Evolutionary conservation across 2,329 filamentous ascomycete species (phyloP), one percentile per base, ranked within the genome.

Genomic region (Calonectria pteridis): DNA sequence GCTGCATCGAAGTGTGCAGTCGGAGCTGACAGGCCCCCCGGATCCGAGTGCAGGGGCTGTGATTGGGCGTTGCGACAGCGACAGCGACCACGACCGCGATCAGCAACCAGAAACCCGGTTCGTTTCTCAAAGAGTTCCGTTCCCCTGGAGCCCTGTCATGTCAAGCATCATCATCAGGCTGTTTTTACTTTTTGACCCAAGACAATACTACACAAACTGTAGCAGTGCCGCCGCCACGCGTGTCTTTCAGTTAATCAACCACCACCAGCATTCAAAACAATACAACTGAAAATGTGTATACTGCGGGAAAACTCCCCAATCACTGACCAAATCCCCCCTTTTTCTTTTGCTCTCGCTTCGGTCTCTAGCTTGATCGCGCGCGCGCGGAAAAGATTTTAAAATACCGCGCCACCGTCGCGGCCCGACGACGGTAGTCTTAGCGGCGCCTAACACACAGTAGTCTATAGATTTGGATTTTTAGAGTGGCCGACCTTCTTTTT

Each of bases 361-460:
- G 10, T 23, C 55, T 62, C 55, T 62, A 62, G 55, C 55, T 40
- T 28, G 29, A 40, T 62, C 55, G 55, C 55, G 55, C 55, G 55
- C n/a, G n/a, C n/a, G n/a, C n/a, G n/a, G n/a, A 35, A 62, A 62
- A 3, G 29, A 35, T 20, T 40, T 62, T 62, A 62, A 62, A 40
- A 62, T 62, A 11, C 55, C 55, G 55, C 55, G 33, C 33, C 55
- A 62, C 14, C 23, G 55, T 37, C 33, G 55, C 55, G 33, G 55
- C n/a, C 55, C 55, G 35, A 40, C 55, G 35, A 40, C n/a, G 23
- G 33, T 37, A 37, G 23, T 40, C n/a, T 18, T 62, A 18, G 55
- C 55, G 55, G 55, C 55, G n/a, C n/a, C n/a, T n/a, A n/a, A n/a
- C n/a, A n/a, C n/a, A n/a, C n/a, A n/a, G n/a, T n/a, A n/a, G n/a